phyloP scores from a whole-genome alignment of 148 eudicot species.

The Rheum nobile region DNA sequence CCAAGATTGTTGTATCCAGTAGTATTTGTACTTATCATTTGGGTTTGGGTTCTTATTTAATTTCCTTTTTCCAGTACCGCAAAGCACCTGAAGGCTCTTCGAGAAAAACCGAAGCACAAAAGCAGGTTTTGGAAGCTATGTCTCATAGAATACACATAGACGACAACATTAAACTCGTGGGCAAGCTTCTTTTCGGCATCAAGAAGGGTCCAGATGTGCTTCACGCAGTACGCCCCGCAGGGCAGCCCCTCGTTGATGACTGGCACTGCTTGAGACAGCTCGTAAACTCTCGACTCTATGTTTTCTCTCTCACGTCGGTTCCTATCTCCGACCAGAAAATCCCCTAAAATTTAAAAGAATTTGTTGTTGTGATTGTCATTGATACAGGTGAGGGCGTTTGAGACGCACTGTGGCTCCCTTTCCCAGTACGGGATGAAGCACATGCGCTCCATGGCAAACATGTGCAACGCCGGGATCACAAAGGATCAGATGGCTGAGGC shows the following conservation, averaged over 20 bases:
- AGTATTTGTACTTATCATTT: too few relatives aligned
- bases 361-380: neutral
- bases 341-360: too few relatives aligned
- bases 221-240: conserved; percentile 47
- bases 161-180: conserved; percentile 57
- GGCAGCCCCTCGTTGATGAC: conserved; percentile 87
- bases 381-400: conserved; percentile 73
- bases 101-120: conserved; percentile 66
- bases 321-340: neutral
- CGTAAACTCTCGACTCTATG: conserved; percentile 26
- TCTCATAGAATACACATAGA: conserved; percentile 86
- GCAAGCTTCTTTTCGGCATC: conserved; percentile 88
- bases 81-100: conserved; percentile 89
- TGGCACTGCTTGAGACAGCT: conserved; percentile 74
- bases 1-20: too few relatives aligned
- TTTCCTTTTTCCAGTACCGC: conserved; percentile 37
- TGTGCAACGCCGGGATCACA: conserved; percentile 74
- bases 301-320: neutral
- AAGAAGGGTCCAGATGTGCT: conserved; percentile 55
- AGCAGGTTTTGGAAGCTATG: conserved; percentile 72
- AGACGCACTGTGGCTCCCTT: conserved; percentile 75
- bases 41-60: too few relatives aligned
- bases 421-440: conserved; percentile 97
- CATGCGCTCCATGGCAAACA: conserved; percentile 87
- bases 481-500: conserved; percentile 73